Conservation (phyloP, 2,329 filamentous ascomycete genomes). For the Colletotrichum acutatum region DNA sequence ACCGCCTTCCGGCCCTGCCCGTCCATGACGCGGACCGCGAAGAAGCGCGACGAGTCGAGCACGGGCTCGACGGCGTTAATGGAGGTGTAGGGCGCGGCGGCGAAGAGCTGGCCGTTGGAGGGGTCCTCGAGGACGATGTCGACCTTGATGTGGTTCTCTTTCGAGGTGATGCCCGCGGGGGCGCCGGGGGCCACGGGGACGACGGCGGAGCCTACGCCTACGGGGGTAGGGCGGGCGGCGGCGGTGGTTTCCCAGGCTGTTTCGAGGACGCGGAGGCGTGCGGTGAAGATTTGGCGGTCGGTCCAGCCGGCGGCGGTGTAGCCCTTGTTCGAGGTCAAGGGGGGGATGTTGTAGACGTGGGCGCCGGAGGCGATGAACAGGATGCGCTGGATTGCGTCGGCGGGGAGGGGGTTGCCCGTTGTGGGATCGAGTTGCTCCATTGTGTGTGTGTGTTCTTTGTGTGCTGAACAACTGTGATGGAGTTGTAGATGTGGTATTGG, state of each 20-base stretch:
- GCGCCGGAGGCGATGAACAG: conserved; percentile 80
- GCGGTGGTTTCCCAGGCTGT: conserved; percentile 64
- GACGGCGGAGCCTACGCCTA: conserved; percentile 31
- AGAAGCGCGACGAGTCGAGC: conserved; percentile 84
- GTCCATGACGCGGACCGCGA: conserved; percentile 83
- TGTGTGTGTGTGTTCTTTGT: neutral
- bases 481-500: neutral
- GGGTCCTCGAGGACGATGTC: conserved; percentile 85
- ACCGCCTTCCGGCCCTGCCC: conserved; percentile 80
- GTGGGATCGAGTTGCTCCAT: conserved; percentile 78
- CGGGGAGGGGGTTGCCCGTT: conserved; percentile 74
- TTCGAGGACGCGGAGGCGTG: conserved; percentile 81
- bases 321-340: conserved; percentile 80
- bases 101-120: conserved; percentile 79
- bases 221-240: conserved; percentile 37
- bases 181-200: conserved; percentile 29
- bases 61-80: conserved; percentile 78
- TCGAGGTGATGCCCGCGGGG: conserved; percentile 28
- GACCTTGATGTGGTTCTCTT: conserved; percentile 69
- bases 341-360: conserved; percentile 90
- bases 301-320: conserved; percentile 85
- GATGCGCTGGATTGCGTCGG: conserved; percentile 85
- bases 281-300: conserved; percentile 84
- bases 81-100: conserved; percentile 81
- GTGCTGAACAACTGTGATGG: neutral